phyloP scores from a whole-genome alignment of 257 asterid genomes.

The Ballota nigra region DNA sequence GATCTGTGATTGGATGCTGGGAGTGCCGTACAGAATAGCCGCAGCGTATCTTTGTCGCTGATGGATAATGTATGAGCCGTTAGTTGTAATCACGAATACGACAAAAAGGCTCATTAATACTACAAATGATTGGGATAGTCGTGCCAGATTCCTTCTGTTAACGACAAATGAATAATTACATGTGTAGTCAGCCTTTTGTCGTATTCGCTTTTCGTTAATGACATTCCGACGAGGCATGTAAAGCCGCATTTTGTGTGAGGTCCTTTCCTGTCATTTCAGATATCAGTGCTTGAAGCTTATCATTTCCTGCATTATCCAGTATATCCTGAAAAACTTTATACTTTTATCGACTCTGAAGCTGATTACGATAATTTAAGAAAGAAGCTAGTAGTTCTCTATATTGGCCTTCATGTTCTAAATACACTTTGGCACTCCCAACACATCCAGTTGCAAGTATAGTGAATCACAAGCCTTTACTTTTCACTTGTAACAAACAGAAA shows the following conservation, averaged over 20 bases:
- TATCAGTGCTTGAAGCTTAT: not conserved
- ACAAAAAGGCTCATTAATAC: not conserved
- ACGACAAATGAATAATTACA: not conserved
- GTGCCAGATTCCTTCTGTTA: not conserved
- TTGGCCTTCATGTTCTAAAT: not conserved
- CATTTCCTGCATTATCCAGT: not conserved
- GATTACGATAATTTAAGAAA: not conserved
- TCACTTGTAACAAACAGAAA: not conserved
- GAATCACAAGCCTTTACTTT: not conserved
- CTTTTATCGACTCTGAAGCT: not conserved
- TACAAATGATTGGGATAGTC: not conserved
- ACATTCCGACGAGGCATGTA: not conserved
- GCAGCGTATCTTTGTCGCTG: slow-evolving; percentile 13
- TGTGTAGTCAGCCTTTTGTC: not conserved
- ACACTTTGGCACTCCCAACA: not conserved
- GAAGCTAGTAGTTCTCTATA: not conserved
- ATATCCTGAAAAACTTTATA: not conserved
- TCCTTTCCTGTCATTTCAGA: not conserved
- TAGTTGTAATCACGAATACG: not conserved
- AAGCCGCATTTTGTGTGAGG: slow-evolving; percentile 1
- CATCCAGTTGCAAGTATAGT: not conserved
- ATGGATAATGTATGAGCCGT: not conserved
- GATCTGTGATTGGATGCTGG: not conserved
- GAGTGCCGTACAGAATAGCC: not conserved
- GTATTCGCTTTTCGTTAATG: not conserved